A percentile compares a stretch with the other conserved stretches of the same genome.
phyloP scores from a whole-genome alignment of 352 stramenopile species.

The Blastocystis sp. region DNA sequence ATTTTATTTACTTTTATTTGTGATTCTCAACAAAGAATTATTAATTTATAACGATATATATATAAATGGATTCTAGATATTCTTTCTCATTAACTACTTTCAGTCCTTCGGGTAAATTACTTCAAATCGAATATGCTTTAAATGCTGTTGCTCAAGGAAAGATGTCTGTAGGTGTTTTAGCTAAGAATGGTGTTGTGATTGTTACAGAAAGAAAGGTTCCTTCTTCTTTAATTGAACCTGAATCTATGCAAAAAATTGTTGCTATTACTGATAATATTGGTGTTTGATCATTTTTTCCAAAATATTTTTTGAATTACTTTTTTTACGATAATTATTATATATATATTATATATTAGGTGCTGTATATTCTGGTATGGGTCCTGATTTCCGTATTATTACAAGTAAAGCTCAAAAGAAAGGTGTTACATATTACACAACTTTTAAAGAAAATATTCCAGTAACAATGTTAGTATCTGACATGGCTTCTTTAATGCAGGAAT shows the following conservation, averaged over 20 bases:
- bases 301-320: slow-evolving; percentile 41
- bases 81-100: slow-evolving; percentile 99
- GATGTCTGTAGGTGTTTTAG: slow-evolving; percentile 87
- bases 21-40: no score
- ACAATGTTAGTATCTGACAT: slow-evolving; percentile 80
- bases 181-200: slow-evolving; percentile 94
- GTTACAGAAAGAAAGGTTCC: slow-evolving; percentile 92
- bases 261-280: slow-evolving; percentile 64
- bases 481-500: slow-evolving; percentile 91
- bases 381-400: slow-evolving; percentile 91
- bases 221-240: slow-evolving; percentile 76
- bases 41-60: no score
- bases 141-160: slow-evolving; percentile 89
- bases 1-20: no score
- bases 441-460: slow-evolving; percentile 73
- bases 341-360: slow-evolving; percentile 60
- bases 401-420: slow-evolving; percentile 80
- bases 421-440: slow-evolving; percentile 79
- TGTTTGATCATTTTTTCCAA: background rate
- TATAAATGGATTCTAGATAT: slow-evolving; percentile 54
- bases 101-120: slow-evolving; percentile 87
- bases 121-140: slow-evolving; percentile 98
- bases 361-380: slow-evolving; percentile 85
- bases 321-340: slow-evolving; percentile 31
- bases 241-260: slow-evolving; percentile 82